Evolutionary conservation across 148 eudicot species (phyloP).

Genomic region (Dysphania ambrosioides): DNA sequence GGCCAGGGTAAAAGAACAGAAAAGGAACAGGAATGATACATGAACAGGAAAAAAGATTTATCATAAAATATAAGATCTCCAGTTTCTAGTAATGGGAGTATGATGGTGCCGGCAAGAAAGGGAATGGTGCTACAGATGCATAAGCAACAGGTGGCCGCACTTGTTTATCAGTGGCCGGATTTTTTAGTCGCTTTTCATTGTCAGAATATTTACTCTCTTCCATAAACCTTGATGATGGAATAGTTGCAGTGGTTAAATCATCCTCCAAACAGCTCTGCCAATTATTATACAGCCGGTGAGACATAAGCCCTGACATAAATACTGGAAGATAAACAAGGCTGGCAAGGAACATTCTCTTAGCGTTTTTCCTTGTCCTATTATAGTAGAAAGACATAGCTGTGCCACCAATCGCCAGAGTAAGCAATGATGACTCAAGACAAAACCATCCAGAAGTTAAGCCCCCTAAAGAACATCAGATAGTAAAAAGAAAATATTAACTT

Average conservation of each 20-base stretch:
- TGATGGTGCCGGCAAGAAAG: constrained; percentile 88
- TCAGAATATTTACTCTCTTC: constrained; percentile 15
- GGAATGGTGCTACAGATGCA: constrained; percentile 94
- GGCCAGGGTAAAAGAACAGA: too few species aligned
- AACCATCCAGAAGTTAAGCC: constrained; percentile 96
- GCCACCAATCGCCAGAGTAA: constrained; percentile 70
- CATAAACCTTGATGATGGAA: constrained; percentile 21
- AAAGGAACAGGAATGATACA: neutral
- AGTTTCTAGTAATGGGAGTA: constrained; percentile 28
- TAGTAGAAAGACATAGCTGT: constrained; percentile 66
- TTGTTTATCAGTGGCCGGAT: constrained; percentile 11
- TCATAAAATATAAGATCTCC: neutral
- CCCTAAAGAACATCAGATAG: constrained; percentile 43
- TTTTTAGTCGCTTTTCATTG: constrained; percentile 25
- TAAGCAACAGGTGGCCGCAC: constrained; percentile 78
- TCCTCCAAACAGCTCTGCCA: constrained; percentile 37
- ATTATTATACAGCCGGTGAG: constrained; percentile 62
- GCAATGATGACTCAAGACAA: constrained; percentile 75
- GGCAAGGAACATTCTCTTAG: constrained; percentile 88
- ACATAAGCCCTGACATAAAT: constrained; percentile 87
- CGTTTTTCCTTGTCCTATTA: constrained; percentile 66
- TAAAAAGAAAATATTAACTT: neutral
- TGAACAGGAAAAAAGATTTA: neutral
- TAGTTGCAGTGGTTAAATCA: constrained; percentile 9
- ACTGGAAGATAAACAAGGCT: constrained; percentile 96